Percentiles rank a stretch among this genome's conserved stretches.
Conservation (phyloP, 2,329 filamentous ascomycete species). For the Colletotrichum spaethianum region DNA sequence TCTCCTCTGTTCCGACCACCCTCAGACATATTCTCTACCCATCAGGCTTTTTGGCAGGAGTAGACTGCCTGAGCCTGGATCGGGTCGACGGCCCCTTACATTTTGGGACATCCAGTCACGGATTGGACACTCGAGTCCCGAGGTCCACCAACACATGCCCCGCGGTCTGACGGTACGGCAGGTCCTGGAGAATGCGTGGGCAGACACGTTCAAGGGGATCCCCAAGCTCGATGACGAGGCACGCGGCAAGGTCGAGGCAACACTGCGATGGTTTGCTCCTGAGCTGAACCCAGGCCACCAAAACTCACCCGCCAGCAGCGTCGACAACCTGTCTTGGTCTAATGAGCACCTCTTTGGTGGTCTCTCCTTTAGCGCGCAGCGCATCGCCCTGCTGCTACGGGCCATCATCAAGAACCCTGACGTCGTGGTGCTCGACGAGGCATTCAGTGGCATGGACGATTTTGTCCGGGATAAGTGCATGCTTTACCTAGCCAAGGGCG, state of each 20-base stretch:
- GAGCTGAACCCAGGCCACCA: conserved; percentile 76
- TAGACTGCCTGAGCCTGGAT: conserved; percentile 81
- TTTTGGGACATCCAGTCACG: conserved; percentile 93
- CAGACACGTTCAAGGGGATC: conserved; percentile 84
- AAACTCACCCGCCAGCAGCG: conserved; percentile 44
- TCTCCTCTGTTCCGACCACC: conserved; percentile 94
- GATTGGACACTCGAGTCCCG: conserved; percentile 93
- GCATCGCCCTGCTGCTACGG: conserved; percentile 86
- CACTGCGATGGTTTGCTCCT: conserved; percentile 81
- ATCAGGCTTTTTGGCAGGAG: conserved; percentile 88
- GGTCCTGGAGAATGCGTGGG: conserved; percentile 88
- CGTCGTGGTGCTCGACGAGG: conserved; percentile 88
- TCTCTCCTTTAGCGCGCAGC: conserved; percentile 85
- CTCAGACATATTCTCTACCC: conserved; percentile 91
- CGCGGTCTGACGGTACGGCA: conserved; percentile 80
- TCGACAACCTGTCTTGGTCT: conserved; percentile 72
- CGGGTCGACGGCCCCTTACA: conserved; percentile 78
- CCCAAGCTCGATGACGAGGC: conserved; percentile 74
- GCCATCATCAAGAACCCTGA: conserved; percentile 86
- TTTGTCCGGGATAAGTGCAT: conserved; percentile 88
- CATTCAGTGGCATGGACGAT: conserved; percentile 89
- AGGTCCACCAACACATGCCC: conserved; percentile 95
- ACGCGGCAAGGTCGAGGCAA: conserved; percentile 74
- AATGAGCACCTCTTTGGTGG: conserved; percentile 78
- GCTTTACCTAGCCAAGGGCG: conserved; percentile 80